phyloP scores from a whole-genome alignment of 2,329 filamentous ascomycete genomes.

The Fusarium sp. region DNA sequence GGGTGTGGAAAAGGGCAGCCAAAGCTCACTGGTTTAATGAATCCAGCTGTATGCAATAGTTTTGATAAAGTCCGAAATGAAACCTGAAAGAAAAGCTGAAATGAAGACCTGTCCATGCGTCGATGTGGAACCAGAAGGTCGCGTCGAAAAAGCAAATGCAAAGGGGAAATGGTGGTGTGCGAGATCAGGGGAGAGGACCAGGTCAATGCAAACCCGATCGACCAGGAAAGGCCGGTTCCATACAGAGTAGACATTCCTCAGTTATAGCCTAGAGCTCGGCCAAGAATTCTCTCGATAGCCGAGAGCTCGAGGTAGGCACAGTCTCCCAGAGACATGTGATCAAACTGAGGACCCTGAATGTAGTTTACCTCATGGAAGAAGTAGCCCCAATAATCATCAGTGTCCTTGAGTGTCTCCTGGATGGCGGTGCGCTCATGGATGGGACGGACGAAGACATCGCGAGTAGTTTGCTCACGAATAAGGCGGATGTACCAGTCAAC shows the following conservation, averaged over 20 bases:
- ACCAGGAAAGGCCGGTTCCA: not conserved
- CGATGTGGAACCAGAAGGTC: constrained; percentile 1
- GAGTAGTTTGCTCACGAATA: constrained; percentile 66
- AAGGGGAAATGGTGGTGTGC: constrained; percentile 4
- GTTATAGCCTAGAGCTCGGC: constrained; percentile 54
- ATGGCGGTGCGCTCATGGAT: constrained; percentile 59
- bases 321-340: constrained; percentile 63
- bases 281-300: constrained; percentile 64
- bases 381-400: constrained; percentile 65
- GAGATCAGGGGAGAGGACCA: constrained; percentile 1
- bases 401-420: constrained; percentile 50
- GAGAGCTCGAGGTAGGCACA: constrained; percentile 62
- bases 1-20: constrained; percentile 18
- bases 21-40: constrained; percentile 5
- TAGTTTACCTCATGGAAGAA: constrained; percentile 64
- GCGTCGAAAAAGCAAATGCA: constrained; percentile 9
- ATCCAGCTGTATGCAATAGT: constrained; percentile 9
- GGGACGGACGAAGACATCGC: constrained; percentile 56
- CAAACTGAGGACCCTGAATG: constrained; percentile 58
- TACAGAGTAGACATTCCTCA: not conserved
- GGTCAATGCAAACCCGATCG: not conserved
- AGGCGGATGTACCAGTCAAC: constrained; percentile 70
- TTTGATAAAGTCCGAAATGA: constrained; percentile 11
- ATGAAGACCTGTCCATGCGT: constrained; percentile 2
- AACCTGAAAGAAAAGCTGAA: constrained; percentile 11